Evolutionary conservation across 2,329 filamentous ascomycete species (phyloP).

Genomic region (Eutypa lata): DNA sequence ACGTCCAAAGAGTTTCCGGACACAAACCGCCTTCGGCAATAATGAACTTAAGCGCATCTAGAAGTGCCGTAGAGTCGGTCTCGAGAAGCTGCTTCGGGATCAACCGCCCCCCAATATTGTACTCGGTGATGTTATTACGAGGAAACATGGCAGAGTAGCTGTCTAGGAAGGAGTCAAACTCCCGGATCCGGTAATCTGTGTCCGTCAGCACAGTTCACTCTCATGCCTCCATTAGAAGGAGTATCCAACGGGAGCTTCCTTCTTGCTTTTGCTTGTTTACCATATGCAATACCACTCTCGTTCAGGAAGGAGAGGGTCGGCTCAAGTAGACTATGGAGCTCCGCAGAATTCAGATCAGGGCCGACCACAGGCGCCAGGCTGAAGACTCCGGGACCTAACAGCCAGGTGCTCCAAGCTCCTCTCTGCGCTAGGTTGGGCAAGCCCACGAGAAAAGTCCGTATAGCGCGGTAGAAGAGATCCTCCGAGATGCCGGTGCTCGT

Average conservation of each 20-base stretch:
- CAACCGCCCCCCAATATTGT: slow-evolving; percentile 29
- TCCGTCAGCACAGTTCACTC: neutral
- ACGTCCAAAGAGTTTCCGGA: slow-evolving; percentile 21
- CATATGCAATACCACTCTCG: neutral
- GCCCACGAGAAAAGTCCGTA: slow-evolving; percentile 7
- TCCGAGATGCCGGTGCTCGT: slow-evolving; percentile 5
- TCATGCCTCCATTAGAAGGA: neutral
- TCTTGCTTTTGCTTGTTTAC: neutral
- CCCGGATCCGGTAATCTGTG: neutral
- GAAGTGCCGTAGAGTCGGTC: slow-evolving; percentile 21
- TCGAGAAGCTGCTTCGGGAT: slow-evolving; percentile 25
- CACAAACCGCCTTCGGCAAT: slow-evolving; percentile 21
- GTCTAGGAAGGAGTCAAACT: slow-evolving; percentile 16
- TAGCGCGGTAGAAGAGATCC: slow-evolving; percentile 6
- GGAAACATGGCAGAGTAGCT: slow-evolving; percentile 28
- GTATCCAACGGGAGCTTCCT: no score
- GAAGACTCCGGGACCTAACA: neutral
- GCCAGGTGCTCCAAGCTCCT: neutral
- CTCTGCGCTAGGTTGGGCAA: slow-evolving; percentile 1
- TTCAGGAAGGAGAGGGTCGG: neutral
- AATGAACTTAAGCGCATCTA: slow-evolving; percentile 23
- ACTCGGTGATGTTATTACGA: slow-evolving; percentile 21
- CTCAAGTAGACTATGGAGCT: neutral
- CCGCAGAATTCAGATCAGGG: neutral
- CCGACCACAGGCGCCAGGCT: neutral